Base-by-base conservation (phyloP, 208 protist species). In the Leishmania lainsoni region DNA sequence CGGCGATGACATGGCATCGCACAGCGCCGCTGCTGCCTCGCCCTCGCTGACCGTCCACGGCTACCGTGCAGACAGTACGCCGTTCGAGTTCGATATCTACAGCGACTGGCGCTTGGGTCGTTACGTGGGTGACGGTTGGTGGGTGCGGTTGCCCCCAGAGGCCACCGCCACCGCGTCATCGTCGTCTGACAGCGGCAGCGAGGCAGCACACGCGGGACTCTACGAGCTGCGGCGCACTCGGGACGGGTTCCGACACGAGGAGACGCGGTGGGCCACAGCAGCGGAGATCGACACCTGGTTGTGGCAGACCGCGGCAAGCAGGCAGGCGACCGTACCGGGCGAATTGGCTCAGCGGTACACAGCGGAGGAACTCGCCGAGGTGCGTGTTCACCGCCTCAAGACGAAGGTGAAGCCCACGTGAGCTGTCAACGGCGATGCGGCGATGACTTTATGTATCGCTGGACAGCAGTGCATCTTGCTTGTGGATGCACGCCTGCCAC, bases 191-290 rank as follows among this genome's bases (percentile, higher is more conserved):
- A 72, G 32, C 39, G 32, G 66, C 66, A 49, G 5, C 66, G 32
- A 75, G 10, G 59, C 45, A 12, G 39, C 52, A 32, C 74, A 80
- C 35, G 78, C n/a, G 48, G 81, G 52, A 5, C 68, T 73, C n/a
- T 94, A 94, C 81, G 90, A 93, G 61, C 80, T 90, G 78, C 87
- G 89, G 69, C 92, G 90, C 76, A 93, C 92, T 9, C 42, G 17
- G 58, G 88, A 95, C 77, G 83, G 80, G 9, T 94, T 89, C 59
- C 80, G 89, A 42, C 76, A 78, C 42, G 90, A 91, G 59, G 89
- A 93, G 48, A 81, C 79, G 66, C 71, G 83, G 63, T 81, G 81
- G 29, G 72, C 87, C 9, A 81, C 80, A 26, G 74, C 49, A 16
- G 76, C 75, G 1, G 83, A 91, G 54, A 52, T 93, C 14, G 80